Percentiles rank a stretch among this genome's conserved stretches.
Conservation (phyloP, 2,329 filamentous ascomycete species). For the Ramularia endophylla region DNA sequence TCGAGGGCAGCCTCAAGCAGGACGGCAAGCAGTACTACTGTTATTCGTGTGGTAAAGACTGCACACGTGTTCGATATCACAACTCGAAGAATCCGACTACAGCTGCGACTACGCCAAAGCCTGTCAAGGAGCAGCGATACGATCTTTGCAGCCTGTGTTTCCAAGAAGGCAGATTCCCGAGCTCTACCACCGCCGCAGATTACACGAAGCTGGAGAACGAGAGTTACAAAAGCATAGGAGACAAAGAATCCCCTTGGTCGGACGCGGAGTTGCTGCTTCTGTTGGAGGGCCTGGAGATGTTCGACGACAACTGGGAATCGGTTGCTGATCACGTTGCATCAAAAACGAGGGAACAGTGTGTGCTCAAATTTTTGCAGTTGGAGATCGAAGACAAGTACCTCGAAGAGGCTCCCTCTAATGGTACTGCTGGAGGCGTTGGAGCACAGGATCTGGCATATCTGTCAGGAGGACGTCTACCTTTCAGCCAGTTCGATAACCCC, state of each 20-base stretch:
- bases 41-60: slow-evolving; percentile 88
- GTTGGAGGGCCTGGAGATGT: slow-evolving; percentile 84
- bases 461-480: slow-evolving; percentile 70
- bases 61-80: slow-evolving; percentile 66
- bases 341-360: slow-evolving; percentile 89
- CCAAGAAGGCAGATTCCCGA: slow-evolving; percentile 75
- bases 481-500: slow-evolving; percentile 89
- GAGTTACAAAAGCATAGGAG: slow-evolving; percentile 69
- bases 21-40: slow-evolving; percentile 69
- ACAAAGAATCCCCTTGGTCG: slow-evolving; percentile 83
- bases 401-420: slow-evolving; percentile 54
- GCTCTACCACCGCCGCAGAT: slow-evolving; percentile 69
- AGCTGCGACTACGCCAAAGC: slow-evolving; percentile 45
- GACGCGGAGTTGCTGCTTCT: slow-evolving; percentile 85
- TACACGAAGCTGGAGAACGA: slow-evolving; percentile 88
- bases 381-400: slow-evolving; percentile 98
- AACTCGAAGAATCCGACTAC: slow-evolving; percentile 55
- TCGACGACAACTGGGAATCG: slow-evolving; percentile 92
- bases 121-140: slow-evolving; percentile 59
- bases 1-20: slow-evolving; percentile 55
- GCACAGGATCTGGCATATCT: slow-evolving; percentile 56
- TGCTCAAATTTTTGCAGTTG: slow-evolving; percentile 90
- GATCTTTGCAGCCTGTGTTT: slow-evolving; percentile 91
- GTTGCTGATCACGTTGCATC: slow-evolving; percentile 90
- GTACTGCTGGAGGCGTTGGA: slow-evolving; percentile 36